Percentiles rank a stretch among this genome's conserved stretches.
These are phyloP conservation scores for Isochrysis galbana DNA, from an alignment of 78 protist genomes.

Conservation along the genomic window DNA sequence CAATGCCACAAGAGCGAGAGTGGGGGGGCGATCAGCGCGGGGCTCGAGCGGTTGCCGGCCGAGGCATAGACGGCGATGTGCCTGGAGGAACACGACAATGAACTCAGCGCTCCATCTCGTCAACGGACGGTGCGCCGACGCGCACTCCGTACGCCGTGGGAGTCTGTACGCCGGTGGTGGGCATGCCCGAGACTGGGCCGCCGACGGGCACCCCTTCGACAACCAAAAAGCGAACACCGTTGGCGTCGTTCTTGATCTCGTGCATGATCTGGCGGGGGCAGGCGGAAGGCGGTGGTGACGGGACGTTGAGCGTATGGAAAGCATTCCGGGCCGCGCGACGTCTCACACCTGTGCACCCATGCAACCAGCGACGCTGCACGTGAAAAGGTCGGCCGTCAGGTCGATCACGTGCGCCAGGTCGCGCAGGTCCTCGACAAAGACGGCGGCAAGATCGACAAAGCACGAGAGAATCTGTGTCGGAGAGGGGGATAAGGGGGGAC, in stretches of 20 bases:
- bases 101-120: no score
- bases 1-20: no score
- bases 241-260: not conserved
- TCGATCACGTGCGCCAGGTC: not conserved
- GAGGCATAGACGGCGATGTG: no score
- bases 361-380: not conserved
- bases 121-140: no score
- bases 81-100: no score
- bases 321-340: no score
- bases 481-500: no score
- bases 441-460: not conserved
- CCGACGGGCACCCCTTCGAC: not conserved
- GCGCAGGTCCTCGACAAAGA: not conserved
- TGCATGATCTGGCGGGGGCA: not conserved
- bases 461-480: not conserved
- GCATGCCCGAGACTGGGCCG: not conserved
- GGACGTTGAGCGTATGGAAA: no score
- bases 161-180: not conserved
- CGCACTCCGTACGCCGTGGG: no score
- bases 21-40: no score
- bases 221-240: not conserved
- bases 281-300: no score
- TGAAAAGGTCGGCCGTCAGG: not conserved
- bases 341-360: not conserved
- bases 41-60: no score